Base-by-base conservation (phyloP, 2,329 filamentous ascomycete genomes). In the Aspergillus quadrilineatus region DNA sequence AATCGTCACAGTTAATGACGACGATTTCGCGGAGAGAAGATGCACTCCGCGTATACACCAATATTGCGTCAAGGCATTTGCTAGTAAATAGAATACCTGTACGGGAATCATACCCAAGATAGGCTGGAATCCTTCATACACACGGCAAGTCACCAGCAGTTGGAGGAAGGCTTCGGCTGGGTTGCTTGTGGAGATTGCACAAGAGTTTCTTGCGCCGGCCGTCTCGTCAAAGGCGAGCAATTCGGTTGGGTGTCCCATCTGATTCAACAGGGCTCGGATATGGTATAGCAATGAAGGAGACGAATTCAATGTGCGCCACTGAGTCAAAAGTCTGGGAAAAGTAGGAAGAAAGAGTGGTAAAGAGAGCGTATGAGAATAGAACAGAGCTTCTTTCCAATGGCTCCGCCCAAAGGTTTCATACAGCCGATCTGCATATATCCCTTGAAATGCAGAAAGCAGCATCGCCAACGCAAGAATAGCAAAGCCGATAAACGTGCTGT, bases 31-130 rank as follows among this genome's bases (percentile, higher is more conserved):
- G 1, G 90, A 92, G 4, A 99, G 81, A n/a, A 96, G 82, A 65
- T 97, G 97, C 56, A 99, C 94, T 1, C 94, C 94, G 3, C 92
- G 89, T 61, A 99, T 97, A 73, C 94, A 99, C 26, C 92, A 84
- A 67, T 97, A 91, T 74, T 99, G 94, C 3, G 94, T 97, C 48
- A 95, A 70, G 0, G 95, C 90, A 64, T 79, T 78, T 60, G 79
- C 63, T 7, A 75, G 30, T 47, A 80, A 68, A 39, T 74, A 74
- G 9, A 73, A 60, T 4, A 76, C 62, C 49, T 74, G 72, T 26
- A 72, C 65, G 3, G 75, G 72, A 14, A 72, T 61, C 26, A 59
- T 55, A 37, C 67, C 61, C 17, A 72, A 56, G 3, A 69, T 42
- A 53, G 67, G 59, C 37, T 64, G 57, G 34, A 71, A 10, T 10